Evolutionary conservation across 352 stramenopile genomes (phyloP).

Genomic region (Pilasporangium apinafurcum): DNA sequence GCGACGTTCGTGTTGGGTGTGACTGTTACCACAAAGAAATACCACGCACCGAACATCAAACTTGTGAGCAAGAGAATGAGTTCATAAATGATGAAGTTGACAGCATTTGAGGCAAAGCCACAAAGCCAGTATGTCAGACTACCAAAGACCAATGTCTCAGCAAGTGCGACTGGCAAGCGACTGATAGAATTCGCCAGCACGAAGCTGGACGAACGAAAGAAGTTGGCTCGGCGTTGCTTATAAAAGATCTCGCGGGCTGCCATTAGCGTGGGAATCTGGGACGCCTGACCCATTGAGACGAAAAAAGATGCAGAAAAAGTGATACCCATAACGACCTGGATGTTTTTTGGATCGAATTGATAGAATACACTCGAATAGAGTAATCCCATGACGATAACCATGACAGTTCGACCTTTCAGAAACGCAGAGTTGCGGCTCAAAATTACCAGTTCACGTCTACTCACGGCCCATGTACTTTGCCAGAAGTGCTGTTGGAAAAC

Average conservation of each 20-base stretch:
- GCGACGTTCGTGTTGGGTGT: constrained; percentile 22
- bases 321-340: constrained; percentile 54
- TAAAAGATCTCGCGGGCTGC: constrained; percentile 64
- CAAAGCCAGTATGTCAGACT: constrained; percentile 80
- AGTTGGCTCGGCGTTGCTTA: constrained; percentile 76
- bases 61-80: constrained; percentile 39
- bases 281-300: constrained; percentile 58
- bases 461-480: constrained; percentile 22
- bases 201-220: constrained; percentile 58
- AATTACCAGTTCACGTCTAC: constrained; percentile 49
- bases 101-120: constrained; percentile 25
- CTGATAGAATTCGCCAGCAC: constrained; percentile 54
- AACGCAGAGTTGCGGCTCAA: constrained; percentile 46
- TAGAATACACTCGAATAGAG: constrained; percentile 37
- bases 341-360: constrained; percentile 25
- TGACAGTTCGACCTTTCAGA: constrained; percentile 26
- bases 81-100: constrained; percentile 35
- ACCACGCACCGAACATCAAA: constrained; percentile 38
- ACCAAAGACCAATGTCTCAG: constrained; percentile 73
- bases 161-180: constrained; percentile 45
- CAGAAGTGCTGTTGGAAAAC: constrained; percentile 34
- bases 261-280: constrained; percentile 72
- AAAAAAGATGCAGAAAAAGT: constrained; percentile 77
- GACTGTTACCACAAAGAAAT: constrained; percentile 33
- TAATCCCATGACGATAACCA: constrained; percentile 32